phyloP scores from a whole-genome alignment of 1,284 basidiomycete species.

The Anthracocystis setariae region DNA sequence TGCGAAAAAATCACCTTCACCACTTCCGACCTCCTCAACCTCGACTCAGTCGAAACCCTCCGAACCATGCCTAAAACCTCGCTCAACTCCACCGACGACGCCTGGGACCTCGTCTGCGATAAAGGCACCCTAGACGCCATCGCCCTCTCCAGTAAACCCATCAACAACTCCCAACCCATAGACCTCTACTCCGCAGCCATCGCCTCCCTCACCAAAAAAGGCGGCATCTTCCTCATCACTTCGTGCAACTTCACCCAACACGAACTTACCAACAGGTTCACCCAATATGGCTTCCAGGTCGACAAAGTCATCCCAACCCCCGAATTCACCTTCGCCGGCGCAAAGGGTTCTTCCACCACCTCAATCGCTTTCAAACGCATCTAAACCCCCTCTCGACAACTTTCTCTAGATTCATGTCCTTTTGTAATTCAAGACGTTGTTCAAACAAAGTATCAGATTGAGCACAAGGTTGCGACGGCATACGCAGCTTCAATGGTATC shows the following conservation, averaged over 20 bases:
- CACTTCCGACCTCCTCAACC: slow-evolving; percentile 63
- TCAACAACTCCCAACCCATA: slow-evolving; percentile 73
- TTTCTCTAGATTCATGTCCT: neutral
- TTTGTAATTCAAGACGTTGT: no score
- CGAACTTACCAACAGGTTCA: slow-evolving; percentile 77
- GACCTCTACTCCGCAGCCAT: slow-evolving; percentile 76
- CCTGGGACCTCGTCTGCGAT: slow-evolving; percentile 68
- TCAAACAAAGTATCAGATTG: no score
- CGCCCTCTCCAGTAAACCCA: slow-evolving; percentile 77
- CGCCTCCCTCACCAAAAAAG: slow-evolving; percentile 71
- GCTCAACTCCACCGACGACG: neutral
- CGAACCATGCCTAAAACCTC: neutral
- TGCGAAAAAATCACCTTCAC: slow-evolving; percentile 64
- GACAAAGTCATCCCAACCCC: slow-evolving; percentile 59
- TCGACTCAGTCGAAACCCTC: slow-evolving; percentile 16
- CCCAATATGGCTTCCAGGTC: slow-evolving; percentile 38
- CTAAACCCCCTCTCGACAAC: slow-evolving; percentile 2
- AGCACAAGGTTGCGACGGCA: no score
- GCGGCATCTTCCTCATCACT: slow-evolving; percentile 82
- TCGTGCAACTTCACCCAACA: slow-evolving; percentile 87
- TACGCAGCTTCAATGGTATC: neutral
- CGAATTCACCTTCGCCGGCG: slow-evolving; percentile 57
- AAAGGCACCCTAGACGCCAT: slow-evolving; percentile 79
- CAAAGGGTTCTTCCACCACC: slow-evolving; percentile 54
- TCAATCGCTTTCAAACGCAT: slow-evolving; percentile 47